A percentile compares a stretch with the other conserved stretches of the same genome.
Conservation (phyloP, 208 protist genomes). For the Wallacemonas sp. region DNA sequence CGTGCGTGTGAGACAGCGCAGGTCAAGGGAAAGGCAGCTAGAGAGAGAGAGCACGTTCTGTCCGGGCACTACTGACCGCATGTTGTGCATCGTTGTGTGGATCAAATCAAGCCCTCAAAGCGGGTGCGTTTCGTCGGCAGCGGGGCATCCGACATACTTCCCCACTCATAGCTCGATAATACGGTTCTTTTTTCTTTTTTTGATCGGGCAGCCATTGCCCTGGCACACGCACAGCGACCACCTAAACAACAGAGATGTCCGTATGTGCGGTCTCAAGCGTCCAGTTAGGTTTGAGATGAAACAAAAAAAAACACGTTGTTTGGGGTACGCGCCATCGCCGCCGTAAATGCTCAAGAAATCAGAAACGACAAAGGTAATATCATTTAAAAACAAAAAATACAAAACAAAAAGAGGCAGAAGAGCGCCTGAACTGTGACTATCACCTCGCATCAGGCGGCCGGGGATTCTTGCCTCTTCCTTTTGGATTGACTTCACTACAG, state of each 20-base stretch:
- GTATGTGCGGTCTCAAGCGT: neutral
- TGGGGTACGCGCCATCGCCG: too few relatives aligned
- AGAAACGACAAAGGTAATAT: slow-evolving; percentile 6
- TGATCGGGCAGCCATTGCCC: neutral
- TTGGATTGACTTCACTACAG: too few relatives aligned
- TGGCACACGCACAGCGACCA: slow-evolving; percentile 4
- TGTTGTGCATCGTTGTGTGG: too few relatives aligned
- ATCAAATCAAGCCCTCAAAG: too few relatives aligned
- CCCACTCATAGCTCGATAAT: too few relatives aligned
- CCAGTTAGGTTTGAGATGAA: neutral
- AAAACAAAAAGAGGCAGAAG: neutral
- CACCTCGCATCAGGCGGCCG: neutral
- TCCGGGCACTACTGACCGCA: too few relatives aligned
- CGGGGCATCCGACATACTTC: too few relatives aligned
- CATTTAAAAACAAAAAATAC: slow-evolving; percentile 6
- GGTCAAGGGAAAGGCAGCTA: too few relatives aligned
- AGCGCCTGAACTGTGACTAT: neutral
- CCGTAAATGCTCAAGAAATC: slow-evolving; percentile 8
- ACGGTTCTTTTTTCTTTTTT: slow-evolving; percentile 11
- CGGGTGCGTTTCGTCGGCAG: too few relatives aligned
- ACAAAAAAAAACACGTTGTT: slow-evolving; percentile 11
- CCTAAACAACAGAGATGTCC: neutral
- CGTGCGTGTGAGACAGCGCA: too few relatives aligned
- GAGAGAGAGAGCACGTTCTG: too few relatives aligned
- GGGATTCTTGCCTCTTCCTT: neutral